A percentile compares a stretch with the other conserved stretches of the same genome.
Conservation (phyloP, 2,329 filamentous ascomycete species). For the Hymenoscyphus linearis region DNA sequence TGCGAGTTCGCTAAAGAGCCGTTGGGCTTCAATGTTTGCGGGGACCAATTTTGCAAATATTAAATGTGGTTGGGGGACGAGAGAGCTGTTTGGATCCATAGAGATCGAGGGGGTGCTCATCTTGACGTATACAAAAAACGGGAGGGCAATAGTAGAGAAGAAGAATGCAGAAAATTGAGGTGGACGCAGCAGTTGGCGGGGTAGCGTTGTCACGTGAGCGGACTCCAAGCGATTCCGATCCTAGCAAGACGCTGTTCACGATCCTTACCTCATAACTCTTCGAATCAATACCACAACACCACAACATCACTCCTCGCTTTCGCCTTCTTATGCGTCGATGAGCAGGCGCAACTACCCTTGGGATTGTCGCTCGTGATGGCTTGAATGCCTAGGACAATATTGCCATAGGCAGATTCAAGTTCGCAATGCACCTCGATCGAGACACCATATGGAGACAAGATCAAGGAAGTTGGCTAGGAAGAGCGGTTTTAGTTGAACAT, state of each 20-base stretch:
- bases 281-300: neutral
- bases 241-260: neutral
- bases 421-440: neutral
- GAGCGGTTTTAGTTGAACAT: too few species aligned
- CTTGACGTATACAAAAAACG: neutral
- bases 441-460: slow-evolving; percentile 1
- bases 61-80: neutral
- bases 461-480: neutral
- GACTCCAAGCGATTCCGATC: neutral
- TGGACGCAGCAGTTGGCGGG: neutral
- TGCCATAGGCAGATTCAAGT: too few species aligned
- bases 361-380: neutral
- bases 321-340: neutral
- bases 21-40: neutral
- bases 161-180: neutral
- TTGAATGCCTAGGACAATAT: too few species aligned
- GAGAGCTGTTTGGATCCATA: neutral
- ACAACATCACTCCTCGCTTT: neutral
- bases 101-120: neutral
- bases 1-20: neutral
- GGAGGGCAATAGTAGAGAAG: neutral
- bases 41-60: neutral
- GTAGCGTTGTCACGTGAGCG: neutral
- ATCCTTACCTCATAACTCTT: neutral
- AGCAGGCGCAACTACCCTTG: neutral